Conservation (phyloP, 164 flowering plant genomes). For the Paratinospora sagittata region DNA sequence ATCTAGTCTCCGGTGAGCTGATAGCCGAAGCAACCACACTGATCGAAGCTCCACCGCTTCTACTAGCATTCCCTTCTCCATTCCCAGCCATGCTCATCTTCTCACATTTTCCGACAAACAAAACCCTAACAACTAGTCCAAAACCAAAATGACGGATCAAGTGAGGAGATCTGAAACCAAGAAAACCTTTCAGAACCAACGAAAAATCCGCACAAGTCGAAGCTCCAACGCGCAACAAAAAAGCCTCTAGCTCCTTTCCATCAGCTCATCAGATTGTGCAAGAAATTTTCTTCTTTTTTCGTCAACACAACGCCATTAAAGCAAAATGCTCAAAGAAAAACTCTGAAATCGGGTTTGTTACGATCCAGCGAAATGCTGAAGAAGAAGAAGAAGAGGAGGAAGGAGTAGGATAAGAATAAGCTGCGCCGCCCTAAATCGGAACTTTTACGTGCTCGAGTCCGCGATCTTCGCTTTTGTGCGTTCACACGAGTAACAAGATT, state of each 20-base stretch:
- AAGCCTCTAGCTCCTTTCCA: background rate
- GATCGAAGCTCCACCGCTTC: slow-evolving; percentile 23
- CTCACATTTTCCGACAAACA: slow-evolving; percentile 17
- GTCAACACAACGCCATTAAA: background rate
- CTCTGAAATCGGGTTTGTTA: background rate
- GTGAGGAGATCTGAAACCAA: background rate
- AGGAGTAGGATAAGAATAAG: background rate
- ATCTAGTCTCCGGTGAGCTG: slow-evolving; percentile 12
- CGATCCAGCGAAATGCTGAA: background rate
- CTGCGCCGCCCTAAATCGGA: slow-evolving; percentile 4
- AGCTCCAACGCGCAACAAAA: background rate
- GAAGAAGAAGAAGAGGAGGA: background rate
- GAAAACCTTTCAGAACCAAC: background rate
- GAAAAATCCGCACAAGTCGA: background rate
- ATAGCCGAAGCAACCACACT: slow-evolving; percentile 20
- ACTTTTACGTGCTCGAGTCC: slow-evolving; percentile 12
- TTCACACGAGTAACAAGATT: slow-evolving; percentile 10
- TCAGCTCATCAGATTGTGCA: background rate
- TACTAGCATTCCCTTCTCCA: slow-evolving; percentile 17
- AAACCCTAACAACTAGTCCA: slow-evolving; percentile 1
- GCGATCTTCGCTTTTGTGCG: slow-evolving; percentile 19
- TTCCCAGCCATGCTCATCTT: slow-evolving; percentile 23
- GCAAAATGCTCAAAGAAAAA: background rate
- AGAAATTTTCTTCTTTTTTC: background rate
- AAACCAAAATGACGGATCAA: too few relatives aligned